phyloP scores from a whole-genome alignment of 176 grass and related monocot genomes.

The Guadua angustifolia region DNA sequence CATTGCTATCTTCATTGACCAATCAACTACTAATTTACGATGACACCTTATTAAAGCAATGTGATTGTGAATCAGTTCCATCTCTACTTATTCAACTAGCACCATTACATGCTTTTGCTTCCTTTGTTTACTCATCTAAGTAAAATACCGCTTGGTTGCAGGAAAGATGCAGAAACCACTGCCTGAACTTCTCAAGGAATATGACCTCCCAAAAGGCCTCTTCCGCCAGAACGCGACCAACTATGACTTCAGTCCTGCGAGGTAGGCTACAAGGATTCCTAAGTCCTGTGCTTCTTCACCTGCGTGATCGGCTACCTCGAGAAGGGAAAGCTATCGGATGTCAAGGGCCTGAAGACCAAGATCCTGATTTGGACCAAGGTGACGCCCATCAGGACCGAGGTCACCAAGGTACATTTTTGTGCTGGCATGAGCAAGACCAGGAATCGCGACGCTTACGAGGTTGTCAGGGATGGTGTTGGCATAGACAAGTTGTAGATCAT shows the following conservation, averaged over 20 bases:
- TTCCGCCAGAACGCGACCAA: constrained; percentile 80
- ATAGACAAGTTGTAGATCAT: constrained; percentile 76
- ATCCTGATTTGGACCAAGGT: constrained; percentile 82
- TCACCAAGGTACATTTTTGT: constrained; percentile 68
- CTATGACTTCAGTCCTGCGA: constrained; percentile 83
- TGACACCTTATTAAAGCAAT: neutral
- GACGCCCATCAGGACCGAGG: constrained; percentile 56
- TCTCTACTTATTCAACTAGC: neutral
- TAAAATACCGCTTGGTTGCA: constrained; percentile 38
- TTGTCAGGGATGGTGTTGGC: constrained; percentile 61
- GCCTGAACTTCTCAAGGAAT: constrained; percentile 70
- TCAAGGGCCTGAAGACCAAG: constrained; percentile 91
- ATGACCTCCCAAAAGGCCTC: constrained; percentile 70
- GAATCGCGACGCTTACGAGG: constrained; percentile 76
- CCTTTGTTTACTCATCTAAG: neutral
- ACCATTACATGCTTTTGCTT: neutral
- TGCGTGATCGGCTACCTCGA: constrained; percentile 66
- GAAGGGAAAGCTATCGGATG: constrained; percentile 74
- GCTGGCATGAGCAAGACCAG: constrained; percentile 71
- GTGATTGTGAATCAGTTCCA: neutral
- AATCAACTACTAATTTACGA: neutral
- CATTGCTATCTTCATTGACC: too few relatives aligned
- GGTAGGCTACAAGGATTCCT: constrained; percentile 84
- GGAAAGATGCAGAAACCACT: constrained; percentile 95
- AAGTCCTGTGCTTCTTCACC: constrained; percentile 68